phyloP scores from a whole-genome alignment of 768 basidiomycete species.

The Nidularia pulvinata region DNA sequence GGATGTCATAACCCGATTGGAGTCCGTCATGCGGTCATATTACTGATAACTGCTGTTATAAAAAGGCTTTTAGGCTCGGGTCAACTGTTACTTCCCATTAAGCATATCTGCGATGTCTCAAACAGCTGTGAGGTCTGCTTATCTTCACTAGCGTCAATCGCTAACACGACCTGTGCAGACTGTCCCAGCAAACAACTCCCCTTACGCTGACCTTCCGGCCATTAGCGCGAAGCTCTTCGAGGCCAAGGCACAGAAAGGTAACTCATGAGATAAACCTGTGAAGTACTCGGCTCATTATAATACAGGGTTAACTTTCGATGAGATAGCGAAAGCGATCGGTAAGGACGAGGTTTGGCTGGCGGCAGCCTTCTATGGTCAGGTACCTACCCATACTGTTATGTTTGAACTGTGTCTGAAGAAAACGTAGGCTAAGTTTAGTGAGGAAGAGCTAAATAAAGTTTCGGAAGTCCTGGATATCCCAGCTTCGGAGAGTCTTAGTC shows the following conservation, averaged over 20 bases:
- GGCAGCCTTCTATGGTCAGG: constrained; percentile 82
- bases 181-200: constrained; percentile 37
- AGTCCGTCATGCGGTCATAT: constrained; percentile 1
- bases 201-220: constrained; percentile 52
- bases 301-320: constrained; percentile 67
- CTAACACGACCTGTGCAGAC: constrained; percentile 19
- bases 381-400: constrained; percentile 17
- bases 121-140: constrained; percentile 23
- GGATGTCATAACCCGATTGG: background rate
- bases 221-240: constrained; percentile 52
- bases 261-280: background rate
- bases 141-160: background rate
- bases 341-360: constrained; percentile 86
- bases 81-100: constrained; percentile 1
- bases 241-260: constrained; percentile 69
- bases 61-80: background rate
- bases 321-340: constrained; percentile 62
- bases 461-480: constrained; percentile 48
- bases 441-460: constrained; percentile 58
- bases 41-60: constrained; percentile 4
- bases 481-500: constrained; percentile 29
- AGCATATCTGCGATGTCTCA: constrained; percentile 28
- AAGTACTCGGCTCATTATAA: background rate
- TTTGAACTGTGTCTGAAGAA: background rate
- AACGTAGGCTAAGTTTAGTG: constrained; percentile 63